A percentile compares a stretch with the other conserved stretches of the same genome.
These are phyloP conservation scores for Eutrema salsugineum DNA, from an alignment of 441 rosid genomes.

Conservation along the genomic window DNA sequence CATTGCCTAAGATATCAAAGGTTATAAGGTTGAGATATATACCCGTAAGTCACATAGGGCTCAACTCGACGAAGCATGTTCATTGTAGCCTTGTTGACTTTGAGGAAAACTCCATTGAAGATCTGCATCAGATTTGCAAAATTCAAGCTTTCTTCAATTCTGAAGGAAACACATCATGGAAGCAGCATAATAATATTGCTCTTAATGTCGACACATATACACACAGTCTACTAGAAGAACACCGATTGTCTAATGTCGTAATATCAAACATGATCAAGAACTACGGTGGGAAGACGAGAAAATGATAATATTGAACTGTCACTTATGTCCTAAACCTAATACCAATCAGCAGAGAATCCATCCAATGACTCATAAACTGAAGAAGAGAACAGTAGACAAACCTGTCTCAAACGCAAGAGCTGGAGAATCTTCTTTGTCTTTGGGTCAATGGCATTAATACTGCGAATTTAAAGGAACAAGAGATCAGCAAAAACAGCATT, in stretches of 20 bases:
- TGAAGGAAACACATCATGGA: neutral
- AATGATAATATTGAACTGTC: too few species aligned
- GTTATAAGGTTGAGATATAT: neutral
- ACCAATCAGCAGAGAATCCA: neutral
- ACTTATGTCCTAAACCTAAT: neutral
- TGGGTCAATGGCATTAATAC: slow-evolving; percentile 85
- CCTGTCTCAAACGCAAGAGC: slow-evolving; percentile 87
- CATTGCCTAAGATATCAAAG: neutral
- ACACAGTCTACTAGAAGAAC: neutral
- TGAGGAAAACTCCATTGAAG: slow-evolving; percentile 83
- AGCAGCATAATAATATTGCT: neutral
- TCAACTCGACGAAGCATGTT: slow-evolving; percentile 90
- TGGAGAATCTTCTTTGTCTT: slow-evolving; percentile 77
- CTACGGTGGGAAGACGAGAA: too few species aligned
- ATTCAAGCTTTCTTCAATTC: too few species aligned
- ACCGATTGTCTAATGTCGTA: neutral
- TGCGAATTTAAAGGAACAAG: slow-evolving; percentile 19
- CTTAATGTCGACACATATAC: neutral
- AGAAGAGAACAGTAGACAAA: neutral
- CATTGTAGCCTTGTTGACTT: slow-evolving; percentile 84
- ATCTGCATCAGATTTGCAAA: slow-evolving; percentile 37
- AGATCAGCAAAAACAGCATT: neutral
- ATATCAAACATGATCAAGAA: neutral
- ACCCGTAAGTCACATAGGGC: slow-evolving; percentile 90
- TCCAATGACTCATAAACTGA: neutral